Conservation (phyloP, 2,329 filamentous ascomycete species). For the Pyrenophora teres region DNA sequence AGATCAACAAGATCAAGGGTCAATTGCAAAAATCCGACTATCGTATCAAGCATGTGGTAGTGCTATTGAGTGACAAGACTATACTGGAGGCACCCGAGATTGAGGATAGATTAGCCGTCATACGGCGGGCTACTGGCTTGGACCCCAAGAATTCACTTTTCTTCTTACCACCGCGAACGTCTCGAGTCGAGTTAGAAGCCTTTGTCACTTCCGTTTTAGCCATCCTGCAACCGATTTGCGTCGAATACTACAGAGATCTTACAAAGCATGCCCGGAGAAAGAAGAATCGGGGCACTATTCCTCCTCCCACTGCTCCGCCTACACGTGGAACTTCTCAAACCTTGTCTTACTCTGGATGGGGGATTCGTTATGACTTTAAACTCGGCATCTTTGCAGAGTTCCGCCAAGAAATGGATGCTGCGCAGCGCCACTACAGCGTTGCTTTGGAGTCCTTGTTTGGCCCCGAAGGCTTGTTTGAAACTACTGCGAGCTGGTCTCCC, state of each 20-base stretch:
- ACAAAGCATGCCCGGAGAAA: conserved; percentile 92
- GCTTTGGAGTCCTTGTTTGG: conserved; percentile 84
- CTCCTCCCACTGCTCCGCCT: conserved; percentile 80
- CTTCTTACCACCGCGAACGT: conserved; percentile 76
- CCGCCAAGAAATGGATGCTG: conserved; percentile 87
- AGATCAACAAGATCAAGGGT: conserved; percentile 78
- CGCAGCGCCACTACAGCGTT: conserved; percentile 81
- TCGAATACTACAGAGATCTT: conserved; percentile 93
- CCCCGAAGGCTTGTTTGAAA: conserved; percentile 78
- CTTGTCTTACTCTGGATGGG: conserved; percentile 85
- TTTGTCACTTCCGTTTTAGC: conserved; percentile 75
- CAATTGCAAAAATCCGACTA: conserved; percentile 72
- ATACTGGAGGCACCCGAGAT: conserved; percentile 62
- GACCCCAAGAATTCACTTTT: conserved; percentile 82
- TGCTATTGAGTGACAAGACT: conserved; percentile 74
- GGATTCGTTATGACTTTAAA: conserved; percentile 93
- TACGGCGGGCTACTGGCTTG: conserved; percentile 77
- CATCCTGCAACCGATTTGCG: conserved; percentile 71
- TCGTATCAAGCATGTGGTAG: conserved; percentile 76
- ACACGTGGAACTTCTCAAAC: conserved; percentile 84
- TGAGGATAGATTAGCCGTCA: conserved; percentile 77
- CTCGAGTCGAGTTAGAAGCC: conserved; percentile 70
- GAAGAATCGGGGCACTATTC: conserved; percentile 75
- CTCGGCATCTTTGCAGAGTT: conserved; percentile 89
- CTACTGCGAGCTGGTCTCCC: conserved; percentile 85